Evolutionary conservation across 352 stramenopile genomes (phyloP).

Genomic region (Globisporangium apiculatum): DNA sequence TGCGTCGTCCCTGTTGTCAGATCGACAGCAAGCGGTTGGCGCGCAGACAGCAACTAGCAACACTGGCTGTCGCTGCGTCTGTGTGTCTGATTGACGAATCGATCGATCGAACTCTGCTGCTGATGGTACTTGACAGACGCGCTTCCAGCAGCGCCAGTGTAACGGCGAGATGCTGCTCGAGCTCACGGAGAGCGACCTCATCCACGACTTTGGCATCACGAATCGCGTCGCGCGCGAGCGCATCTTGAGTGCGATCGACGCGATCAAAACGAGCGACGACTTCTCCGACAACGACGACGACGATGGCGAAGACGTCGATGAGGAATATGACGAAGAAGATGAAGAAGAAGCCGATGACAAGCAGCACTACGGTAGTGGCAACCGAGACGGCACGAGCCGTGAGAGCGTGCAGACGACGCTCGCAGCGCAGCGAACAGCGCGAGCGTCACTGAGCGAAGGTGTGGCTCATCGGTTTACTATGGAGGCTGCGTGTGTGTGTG

Average conservation of each 20-base stretch:
- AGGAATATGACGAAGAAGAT: conserved; percentile 25
- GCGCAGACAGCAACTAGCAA: no score
- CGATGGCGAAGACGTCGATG: conserved; percentile 34
- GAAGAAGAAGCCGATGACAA: conserved; percentile 18
- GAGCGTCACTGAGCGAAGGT: conserved; percentile 21
- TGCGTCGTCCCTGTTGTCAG: conserved; percentile 12
- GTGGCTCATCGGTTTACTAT: not conserved
- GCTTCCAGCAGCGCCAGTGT: conserved; percentile 60
- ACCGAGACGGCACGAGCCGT: no score
- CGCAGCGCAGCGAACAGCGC: conserved; percentile 6
- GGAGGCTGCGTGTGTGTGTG: no score
- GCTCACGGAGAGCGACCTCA: conserved; percentile 65
- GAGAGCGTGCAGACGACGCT: not conserved
- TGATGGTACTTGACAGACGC: conserved; percentile 17
- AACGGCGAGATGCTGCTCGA: conserved; percentile 65
- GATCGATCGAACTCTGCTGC: no score
- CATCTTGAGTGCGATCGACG: conserved; percentile 70
- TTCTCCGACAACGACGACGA: conserved; percentile 62
- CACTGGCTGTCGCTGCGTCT: no score
- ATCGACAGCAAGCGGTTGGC: not conserved
- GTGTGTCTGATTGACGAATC: no score
- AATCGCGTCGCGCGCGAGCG: conserved; percentile 57
- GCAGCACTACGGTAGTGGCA: not conserved
- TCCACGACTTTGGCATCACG: conserved; percentile 70
- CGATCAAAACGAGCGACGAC: conserved; percentile 64